These are phyloP conservation scores for Lagerstroemia fauriei DNA, from an alignment of 441 rosid species.

Conservation along the genomic window DNA sequence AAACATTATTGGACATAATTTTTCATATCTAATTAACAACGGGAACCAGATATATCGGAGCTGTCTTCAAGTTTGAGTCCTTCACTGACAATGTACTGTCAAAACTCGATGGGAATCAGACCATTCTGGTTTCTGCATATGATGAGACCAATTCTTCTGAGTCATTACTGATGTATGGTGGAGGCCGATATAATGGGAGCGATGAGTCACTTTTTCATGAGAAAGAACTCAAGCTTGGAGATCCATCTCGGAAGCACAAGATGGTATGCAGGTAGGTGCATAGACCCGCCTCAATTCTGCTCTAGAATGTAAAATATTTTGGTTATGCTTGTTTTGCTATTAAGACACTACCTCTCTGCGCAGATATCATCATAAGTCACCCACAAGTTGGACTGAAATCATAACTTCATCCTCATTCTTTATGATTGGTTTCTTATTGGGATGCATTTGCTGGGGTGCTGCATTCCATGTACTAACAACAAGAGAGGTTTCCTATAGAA, in stretches of 20 bases:
- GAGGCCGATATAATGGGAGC: background rate
- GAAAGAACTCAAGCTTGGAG: background rate
- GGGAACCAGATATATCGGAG: background rate
- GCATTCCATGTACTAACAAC: accelerated
- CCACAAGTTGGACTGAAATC: background rate
- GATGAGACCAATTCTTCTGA: background rate
- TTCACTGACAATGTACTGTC: background rate
- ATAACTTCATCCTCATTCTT: background rate
- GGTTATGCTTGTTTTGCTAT: background rate
- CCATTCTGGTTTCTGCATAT: background rate
- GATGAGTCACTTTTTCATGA: background rate
- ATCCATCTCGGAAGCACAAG: background rate
- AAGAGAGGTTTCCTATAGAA: background rate
- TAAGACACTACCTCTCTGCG: background rate
- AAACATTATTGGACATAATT: background rate
- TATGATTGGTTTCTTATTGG: accelerated
- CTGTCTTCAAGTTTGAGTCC: background rate
- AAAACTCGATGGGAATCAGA: background rate
- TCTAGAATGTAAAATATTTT: background rate
- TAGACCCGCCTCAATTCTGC: background rate
- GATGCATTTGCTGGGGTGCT: background rate
- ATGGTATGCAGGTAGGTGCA: background rate
- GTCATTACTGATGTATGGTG: background rate
- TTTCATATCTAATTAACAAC: background rate
- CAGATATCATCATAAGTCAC: background rate